Conservation (phyloP, 495 filamentous ascomycete species). For the Neohortaea acidophila region DNA sequence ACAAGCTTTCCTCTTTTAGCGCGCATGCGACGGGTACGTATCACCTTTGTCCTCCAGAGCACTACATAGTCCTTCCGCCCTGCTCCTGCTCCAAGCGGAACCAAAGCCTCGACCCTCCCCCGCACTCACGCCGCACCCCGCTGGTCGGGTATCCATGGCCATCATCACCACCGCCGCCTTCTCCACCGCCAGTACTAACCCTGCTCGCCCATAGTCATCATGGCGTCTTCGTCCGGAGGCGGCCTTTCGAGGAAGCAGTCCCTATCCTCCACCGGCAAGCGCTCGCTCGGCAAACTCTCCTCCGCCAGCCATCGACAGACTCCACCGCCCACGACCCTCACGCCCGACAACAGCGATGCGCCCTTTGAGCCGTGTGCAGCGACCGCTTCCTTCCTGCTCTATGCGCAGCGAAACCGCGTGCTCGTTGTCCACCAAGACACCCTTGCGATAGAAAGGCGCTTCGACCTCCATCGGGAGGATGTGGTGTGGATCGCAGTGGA, state of each 20-base stretch:
- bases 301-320: conserved; percentile 30
- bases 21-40: too few species aligned
- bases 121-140: neutral
- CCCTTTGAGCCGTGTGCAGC: conserved; percentile 74
- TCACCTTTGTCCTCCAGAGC: too few species aligned
- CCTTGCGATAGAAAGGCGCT: conserved; percentile 73
- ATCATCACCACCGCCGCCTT: neutral
- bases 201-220: conserved; percentile 24
- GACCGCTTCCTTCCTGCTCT: conserved; percentile 74
- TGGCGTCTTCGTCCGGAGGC: conserved; percentile 33
- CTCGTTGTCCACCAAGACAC: conserved; percentile 83
- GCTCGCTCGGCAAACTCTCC: neutral
- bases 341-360: conserved; percentile 38
- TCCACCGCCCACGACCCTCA: conserved; percentile 31
- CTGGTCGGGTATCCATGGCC: neutral
- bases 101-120: too few species aligned
- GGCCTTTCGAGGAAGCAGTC: conserved; percentile 44
- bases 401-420: conserved; percentile 62
- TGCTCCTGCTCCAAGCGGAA: too few species aligned
- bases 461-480: conserved; percentile 69
- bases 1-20: too few species aligned
- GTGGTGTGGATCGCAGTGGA: conserved; percentile 74
- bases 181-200: conserved; percentile 7
- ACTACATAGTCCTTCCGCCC: too few species aligned
- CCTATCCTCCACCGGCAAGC: conserved; percentile 36